Conservation (phyloP, 2,329 filamentous ascomycete species). For the Trichocomaceae sp. region DNA sequence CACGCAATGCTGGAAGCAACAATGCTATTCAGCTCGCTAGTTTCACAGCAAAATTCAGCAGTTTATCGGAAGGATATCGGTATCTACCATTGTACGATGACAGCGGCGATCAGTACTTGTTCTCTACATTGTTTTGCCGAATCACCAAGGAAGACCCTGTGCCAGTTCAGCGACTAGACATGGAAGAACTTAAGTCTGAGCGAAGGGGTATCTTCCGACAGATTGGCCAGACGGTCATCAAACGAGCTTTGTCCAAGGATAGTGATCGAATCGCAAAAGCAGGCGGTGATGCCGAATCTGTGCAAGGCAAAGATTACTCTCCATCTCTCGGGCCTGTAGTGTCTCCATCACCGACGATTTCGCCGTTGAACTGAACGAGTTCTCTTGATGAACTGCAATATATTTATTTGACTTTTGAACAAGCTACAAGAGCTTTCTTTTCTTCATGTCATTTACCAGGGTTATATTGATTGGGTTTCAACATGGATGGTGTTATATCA, state of each 20-base stretch:
- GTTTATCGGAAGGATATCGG: constrained; percentile 84
- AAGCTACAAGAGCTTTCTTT: background rate
- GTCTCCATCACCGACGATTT: constrained; percentile 31
- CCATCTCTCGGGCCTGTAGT: constrained; percentile 30
- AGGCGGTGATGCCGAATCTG: constrained; percentile 21
- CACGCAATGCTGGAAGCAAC: constrained; percentile 60
- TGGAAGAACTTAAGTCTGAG: constrained; percentile 36
- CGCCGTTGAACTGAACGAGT: constrained; percentile 16
- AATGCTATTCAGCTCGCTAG: constrained; percentile 64
- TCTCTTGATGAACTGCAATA: background rate
- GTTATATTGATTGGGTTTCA: background rate
- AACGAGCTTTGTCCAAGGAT: constrained; percentile 36
- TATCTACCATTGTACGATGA: constrained; percentile 83
- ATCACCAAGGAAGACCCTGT: constrained; percentile 59
- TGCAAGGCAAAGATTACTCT: constrained; percentile 25
- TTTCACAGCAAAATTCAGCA: constrained; percentile 87
- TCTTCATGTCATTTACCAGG: background rate
- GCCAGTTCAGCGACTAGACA: constrained; percentile 33
- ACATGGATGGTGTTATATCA: constrained; percentile 4
- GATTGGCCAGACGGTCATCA: constrained; percentile 41
- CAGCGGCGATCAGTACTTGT: constrained; percentile 86
- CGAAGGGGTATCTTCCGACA: constrained; percentile 37
- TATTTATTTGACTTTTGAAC: background rate
- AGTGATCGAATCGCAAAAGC: constrained; percentile 29
- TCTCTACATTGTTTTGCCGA: constrained; percentile 88